These are phyloP conservation scores for Boeremia exigua DNA, from an alignment of 2,329 filamentous ascomycete species.

Conservation along the genomic window DNA sequence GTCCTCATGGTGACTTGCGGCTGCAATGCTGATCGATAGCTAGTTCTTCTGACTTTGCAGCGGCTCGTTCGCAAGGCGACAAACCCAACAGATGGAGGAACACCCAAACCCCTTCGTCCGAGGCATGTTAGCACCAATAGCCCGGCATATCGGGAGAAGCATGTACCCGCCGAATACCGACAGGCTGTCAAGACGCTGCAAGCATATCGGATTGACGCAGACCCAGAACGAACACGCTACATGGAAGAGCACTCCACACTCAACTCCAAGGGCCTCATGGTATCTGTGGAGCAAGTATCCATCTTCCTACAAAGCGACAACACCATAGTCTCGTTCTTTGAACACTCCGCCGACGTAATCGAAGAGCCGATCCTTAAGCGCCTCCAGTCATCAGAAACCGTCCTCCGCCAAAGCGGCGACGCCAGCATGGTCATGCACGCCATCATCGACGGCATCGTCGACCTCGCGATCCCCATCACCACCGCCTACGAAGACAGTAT, in stretches of 20 bases:
- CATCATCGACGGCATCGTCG: conserved; percentile 89
- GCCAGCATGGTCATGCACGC: conserved; percentile 86
- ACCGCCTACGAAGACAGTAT: conserved; percentile 86
- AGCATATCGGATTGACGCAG: conserved; percentile 78
- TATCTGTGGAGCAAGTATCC: conserved; percentile 90
- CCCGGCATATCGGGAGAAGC: conserved; percentile 9
- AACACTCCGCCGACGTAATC: conserved; percentile 83
- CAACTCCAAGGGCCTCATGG: conserved; percentile 70
- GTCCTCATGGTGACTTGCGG: conserved; percentile 6
- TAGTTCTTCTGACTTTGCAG: conserved; percentile 74
- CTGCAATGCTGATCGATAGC: background rate
- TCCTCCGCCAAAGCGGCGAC: conserved; percentile 82
- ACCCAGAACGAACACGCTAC: conserved; percentile 80
- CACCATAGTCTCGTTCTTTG: conserved; percentile 92
- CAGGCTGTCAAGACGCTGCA: conserved; percentile 72
- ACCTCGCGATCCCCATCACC: conserved; percentile 83
- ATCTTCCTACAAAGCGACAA: conserved; percentile 90
- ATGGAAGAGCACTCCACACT: conserved; percentile 87
- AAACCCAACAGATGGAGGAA: conserved; percentile 50
- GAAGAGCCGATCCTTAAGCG: conserved; percentile 82
- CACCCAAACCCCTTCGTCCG: conserved; percentile 33
- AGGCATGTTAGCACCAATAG: conserved; percentile 26
- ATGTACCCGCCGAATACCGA: conserved; percentile 11
- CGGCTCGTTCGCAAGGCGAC: conserved; percentile 68
- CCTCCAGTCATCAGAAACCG: conserved; percentile 76